These are phyloP conservation scores for Oropetium thomaeum DNA, from an alignment of 176 grass and related monocot genomes.

Conservation along the genomic window DNA sequence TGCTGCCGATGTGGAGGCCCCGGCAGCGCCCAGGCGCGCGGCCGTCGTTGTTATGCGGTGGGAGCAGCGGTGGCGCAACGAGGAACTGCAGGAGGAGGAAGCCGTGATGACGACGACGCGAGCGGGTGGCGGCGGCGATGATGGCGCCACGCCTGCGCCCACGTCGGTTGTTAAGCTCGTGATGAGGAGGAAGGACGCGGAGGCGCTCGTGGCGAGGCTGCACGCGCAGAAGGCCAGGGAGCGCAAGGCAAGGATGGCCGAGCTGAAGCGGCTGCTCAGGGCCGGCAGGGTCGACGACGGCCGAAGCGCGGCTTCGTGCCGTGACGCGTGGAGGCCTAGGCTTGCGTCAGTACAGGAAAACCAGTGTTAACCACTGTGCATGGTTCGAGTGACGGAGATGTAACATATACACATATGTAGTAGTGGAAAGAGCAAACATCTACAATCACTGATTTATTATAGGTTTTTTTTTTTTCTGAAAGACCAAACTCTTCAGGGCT, in stretches of 20 bases:
- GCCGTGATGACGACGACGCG: neutral
- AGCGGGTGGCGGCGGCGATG: no score
- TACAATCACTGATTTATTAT: no score
- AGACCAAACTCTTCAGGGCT: no score
- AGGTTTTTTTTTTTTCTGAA: no score
- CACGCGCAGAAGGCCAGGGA: constrained; percentile 4
- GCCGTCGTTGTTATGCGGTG: no score
- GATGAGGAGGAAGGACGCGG: constrained; percentile 53
- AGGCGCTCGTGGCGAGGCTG: constrained; percentile 42
- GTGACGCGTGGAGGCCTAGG: constrained; percentile 20
- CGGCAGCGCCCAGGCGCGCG: neutral
- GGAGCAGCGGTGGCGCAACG: neutral
- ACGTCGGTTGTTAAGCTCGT: no score
- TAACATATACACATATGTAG: no score
- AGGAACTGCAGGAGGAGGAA: neutral
- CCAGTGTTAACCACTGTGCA: neutral
- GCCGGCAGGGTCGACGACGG: neutral
- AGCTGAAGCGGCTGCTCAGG: constrained; percentile 10
- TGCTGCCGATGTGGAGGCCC: neutral
- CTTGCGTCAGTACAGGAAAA: constrained; percentile 33
- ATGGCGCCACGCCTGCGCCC: no score
- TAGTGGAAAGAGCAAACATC: no score
- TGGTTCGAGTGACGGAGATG: neutral
- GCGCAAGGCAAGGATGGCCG: constrained; percentile 39
- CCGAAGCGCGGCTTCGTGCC: neutral